Conservation (phyloP, 2,329 filamentous ascomycete genomes). For the Verticillium tricorpus region DNA sequence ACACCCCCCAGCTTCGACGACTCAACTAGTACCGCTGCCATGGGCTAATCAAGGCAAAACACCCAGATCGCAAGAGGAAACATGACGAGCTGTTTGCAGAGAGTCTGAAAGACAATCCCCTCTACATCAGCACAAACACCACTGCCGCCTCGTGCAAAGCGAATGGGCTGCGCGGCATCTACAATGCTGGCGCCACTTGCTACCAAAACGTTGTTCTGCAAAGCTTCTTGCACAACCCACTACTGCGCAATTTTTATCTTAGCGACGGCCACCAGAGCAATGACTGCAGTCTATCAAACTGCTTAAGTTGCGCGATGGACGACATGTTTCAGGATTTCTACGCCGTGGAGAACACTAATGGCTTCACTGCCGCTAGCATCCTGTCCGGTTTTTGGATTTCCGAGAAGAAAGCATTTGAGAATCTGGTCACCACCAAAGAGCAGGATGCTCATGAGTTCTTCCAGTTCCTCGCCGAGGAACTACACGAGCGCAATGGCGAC, state of each 20-base stretch:
- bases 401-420: constrained; percentile 66
- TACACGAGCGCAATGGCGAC: constrained; percentile 78
- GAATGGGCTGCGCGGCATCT: constrained; percentile 84
- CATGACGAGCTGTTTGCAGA: constrained; percentile 66
- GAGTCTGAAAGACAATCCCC: constrained; percentile 57
- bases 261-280: constrained; percentile 79
- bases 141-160: constrained; percentile 77
- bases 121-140: constrained; percentile 75
- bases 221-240: constrained; percentile 87
- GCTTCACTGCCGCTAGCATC: constrained; percentile 86
- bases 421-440: constrained; percentile 84
- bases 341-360: constrained; percentile 72
- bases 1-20: too few species aligned
- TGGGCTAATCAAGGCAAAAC: neutral
- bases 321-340: constrained; percentile 72
- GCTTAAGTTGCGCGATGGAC: constrained; percentile 67
- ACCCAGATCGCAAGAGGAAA: constrained; percentile 65
- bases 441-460: constrained; percentile 98
- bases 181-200: constrained; percentile 97
- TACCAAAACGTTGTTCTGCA: constrained; percentile 97
- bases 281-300: constrained; percentile 63
- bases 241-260: constrained; percentile 88
- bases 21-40: too few species aligned
- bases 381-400: constrained; percentile 88
- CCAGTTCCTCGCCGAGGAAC: constrained; percentile 87